These are phyloP conservation scores for Rubia peregrina DNA, from an alignment of 305 asterid species.

Conservation along the genomic window DNA sequence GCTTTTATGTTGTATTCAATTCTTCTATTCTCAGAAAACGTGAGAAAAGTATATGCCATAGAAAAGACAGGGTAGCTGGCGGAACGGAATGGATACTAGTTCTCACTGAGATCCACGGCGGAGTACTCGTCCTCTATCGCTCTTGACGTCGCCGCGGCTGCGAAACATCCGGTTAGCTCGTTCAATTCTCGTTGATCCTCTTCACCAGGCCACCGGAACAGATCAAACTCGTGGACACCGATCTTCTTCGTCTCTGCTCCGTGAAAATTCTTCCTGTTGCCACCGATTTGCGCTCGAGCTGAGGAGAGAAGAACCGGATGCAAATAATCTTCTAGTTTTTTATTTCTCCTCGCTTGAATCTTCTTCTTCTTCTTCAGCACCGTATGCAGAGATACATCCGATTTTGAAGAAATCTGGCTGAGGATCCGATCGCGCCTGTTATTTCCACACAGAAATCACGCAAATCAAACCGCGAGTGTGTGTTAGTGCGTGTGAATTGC, in stretches of 20 bases:
- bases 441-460: background rate
- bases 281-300: conserved; percentile 22
- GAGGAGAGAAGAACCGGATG: conserved; percentile 30
- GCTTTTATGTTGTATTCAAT: too few species aligned
- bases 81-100: background rate
- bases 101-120: conserved; percentile 22
- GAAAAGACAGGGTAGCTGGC: background rate
- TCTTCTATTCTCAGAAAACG: background rate
- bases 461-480: background rate
- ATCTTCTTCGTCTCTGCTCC: conserved; percentile 16
- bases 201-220: conserved; percentile 18
- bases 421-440: conserved; percentile 12
- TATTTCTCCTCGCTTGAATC: conserved; percentile 10
- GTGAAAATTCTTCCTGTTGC: conserved; percentile 6
- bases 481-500: background rate
- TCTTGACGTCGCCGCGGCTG: background rate
- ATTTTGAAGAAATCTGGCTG: conserved; percentile 13
- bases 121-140: conserved; percentile 13
- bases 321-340: conserved; percentile 31
- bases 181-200: conserved; percentile 10
- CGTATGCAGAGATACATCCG: background rate
- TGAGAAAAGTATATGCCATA: background rate
- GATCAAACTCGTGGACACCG: conserved; percentile 20
- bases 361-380: conserved; percentile 14
- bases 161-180: background rate